phyloP scores from a whole-genome alignment of 192 early-diverging fungal species.

The Backusella liffmaniae region DNA sequence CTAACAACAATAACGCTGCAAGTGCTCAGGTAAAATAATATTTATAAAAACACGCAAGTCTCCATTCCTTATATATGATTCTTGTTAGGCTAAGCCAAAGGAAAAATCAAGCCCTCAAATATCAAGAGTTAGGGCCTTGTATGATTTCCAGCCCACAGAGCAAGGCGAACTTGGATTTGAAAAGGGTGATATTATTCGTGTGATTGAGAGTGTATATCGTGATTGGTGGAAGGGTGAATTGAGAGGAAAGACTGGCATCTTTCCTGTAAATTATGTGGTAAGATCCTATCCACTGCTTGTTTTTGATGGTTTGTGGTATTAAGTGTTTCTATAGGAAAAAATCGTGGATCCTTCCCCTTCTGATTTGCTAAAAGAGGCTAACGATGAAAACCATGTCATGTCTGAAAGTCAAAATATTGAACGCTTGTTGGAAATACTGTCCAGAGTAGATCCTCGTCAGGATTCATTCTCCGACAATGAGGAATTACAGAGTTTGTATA shows the following conservation, averaged over 20 bases:
- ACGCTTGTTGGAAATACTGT: conserved; percentile 70
- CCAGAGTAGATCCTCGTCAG: conserved; percentile 71
- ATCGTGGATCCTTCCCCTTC: conserved; percentile 58
- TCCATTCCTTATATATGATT: background rate
- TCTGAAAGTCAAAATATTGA: conserved; percentile 75
- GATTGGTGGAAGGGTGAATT: conserved; percentile 99
- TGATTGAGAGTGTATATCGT: conserved; percentile 91
- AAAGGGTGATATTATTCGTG: conserved; percentile 85
- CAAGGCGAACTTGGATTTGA: conserved; percentile 88
- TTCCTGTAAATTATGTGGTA: conserved; percentile 96
- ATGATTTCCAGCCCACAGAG: conserved; percentile 91
- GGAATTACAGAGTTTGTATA: conserved; percentile 77
- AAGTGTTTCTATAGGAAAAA: conserved; percentile 42
- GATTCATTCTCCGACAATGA: conserved; percentile 92
- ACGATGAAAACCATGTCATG: conserved; percentile 68
- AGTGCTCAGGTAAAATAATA: conserved; percentile 2
- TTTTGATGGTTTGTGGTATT: background rate
- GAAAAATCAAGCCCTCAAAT: conserved; percentile 44
- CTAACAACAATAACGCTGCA: background rate
- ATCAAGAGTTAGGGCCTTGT: conserved; percentile 87
- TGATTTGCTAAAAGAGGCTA: conserved; percentile 52
- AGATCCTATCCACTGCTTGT: conserved; percentile 2
- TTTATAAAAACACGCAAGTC: conserved; percentile 15
- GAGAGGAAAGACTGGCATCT: conserved; percentile 88
- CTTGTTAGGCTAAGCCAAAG: conserved; percentile 10